phyloP scores from a whole-genome alignment of 768 basidiomycete genomes.

The Boletus rex-veris region DNA sequence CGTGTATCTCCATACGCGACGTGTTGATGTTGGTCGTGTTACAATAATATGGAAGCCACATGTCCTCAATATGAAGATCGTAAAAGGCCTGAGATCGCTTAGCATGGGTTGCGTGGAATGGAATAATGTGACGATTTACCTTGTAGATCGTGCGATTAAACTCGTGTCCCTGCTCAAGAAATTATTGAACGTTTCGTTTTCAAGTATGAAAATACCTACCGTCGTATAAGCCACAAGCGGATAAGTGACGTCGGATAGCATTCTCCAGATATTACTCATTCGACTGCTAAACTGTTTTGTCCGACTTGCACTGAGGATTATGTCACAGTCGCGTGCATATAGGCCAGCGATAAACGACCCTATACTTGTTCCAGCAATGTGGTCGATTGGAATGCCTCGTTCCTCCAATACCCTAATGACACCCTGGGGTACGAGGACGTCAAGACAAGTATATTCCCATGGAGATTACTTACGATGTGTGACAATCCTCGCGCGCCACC shows the following conservation, averaged over 20 bases:
- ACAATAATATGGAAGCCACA: slow-evolving; percentile 99
- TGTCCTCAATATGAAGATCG: slow-evolving; percentile 92
- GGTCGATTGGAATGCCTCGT: slow-evolving; percentile 88
- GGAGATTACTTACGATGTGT: slow-evolving; percentile 49
- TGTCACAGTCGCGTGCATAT: slow-evolving; percentile 91
- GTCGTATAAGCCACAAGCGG: slow-evolving; percentile 76
- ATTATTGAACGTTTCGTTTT: neutral
- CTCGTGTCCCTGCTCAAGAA: slow-evolving; percentile 71
- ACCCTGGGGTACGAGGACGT: slow-evolving; percentile 52
- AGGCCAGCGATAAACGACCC: slow-evolving; percentile 91
- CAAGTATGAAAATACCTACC: slow-evolving; percentile 33
- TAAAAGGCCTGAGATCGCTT: slow-evolving; percentile 68
- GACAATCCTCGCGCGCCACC: slow-evolving; percentile 94
- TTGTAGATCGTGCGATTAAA: slow-evolving; percentile 96
- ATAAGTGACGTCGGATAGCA: slow-evolving; percentile 87
- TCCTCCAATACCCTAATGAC: slow-evolving; percentile 90
- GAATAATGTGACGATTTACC: slow-evolving; percentile 34
- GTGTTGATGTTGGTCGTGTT: slow-evolving; percentile 97
- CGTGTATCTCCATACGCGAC: slow-evolving; percentile 95
- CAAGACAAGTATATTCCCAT: slow-evolving; percentile 9
- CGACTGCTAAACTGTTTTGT: slow-evolving; percentile 89
- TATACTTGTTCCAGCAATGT: slow-evolving; percentile 92
- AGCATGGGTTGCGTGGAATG: slow-evolving; percentile 1
- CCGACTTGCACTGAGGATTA: slow-evolving; percentile 79
- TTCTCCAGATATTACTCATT: slow-evolving; percentile 93